Conservation (phyloP, 2,329 filamentous ascomycete species). For the Colletotrichum magnum region DNA sequence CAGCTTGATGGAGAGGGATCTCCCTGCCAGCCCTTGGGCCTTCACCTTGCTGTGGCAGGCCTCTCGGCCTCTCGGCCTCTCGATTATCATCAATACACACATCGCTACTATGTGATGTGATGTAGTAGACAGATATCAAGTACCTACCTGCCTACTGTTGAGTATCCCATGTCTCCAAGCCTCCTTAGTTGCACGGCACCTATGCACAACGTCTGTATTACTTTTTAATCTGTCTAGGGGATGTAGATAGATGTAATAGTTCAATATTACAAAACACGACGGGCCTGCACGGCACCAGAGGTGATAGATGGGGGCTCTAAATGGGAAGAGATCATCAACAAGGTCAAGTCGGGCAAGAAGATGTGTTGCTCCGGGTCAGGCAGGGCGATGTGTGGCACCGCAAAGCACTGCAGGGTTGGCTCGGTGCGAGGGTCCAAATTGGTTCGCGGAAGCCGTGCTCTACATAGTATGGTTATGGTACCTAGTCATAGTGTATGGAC, state of each 20-base stretch:
- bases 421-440: conserved; percentile 10
- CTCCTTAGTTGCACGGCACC: too few species aligned
- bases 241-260: background rate
- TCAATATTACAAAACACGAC: background rate
- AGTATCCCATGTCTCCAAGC: background rate
- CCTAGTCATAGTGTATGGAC: too few species aligned
- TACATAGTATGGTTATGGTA: too few species aligned
- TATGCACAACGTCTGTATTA: background rate
- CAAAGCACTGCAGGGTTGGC: conserved; percentile 14
- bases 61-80: background rate
- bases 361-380: conserved; percentile 5
- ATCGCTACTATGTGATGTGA: too few species aligned
- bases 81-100: background rate
- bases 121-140: too few species aligned
- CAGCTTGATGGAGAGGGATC: conserved; percentile 16
- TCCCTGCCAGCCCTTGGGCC: background rate
- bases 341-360: conserved; percentile 15
- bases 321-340: conserved; percentile 7
- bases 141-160: too few species aligned
- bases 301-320: background rate
- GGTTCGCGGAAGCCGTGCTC: conserved; percentile 2
- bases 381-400: conserved; percentile 16
- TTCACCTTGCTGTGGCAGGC: background rate
- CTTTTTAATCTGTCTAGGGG: too few species aligned
- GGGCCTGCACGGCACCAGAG: background rate